These are phyloP conservation scores for Plasmopara halstedii DNA, from an alignment of 352 stramenopile species.

Conservation along the genomic window DNA sequence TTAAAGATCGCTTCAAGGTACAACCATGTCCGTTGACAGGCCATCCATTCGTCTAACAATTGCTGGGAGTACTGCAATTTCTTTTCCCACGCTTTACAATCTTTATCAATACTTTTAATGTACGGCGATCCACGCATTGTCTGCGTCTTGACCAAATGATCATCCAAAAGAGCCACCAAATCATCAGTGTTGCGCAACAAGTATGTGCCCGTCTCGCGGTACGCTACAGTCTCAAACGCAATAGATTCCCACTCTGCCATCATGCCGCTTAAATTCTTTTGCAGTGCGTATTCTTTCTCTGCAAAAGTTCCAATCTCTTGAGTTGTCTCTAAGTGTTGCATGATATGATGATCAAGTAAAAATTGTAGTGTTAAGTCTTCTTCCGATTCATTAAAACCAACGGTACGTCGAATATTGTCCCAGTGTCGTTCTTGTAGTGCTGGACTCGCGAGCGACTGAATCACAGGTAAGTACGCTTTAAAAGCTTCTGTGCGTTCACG, in stretches of 20 bases:
- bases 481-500: constrained; percentile 90
- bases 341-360: constrained; percentile 77
- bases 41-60: constrained; percentile 93
- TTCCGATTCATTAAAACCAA: constrained; percentile 82
- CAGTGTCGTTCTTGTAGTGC: constrained; percentile 91
- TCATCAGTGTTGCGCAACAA: constrained; percentile 84
- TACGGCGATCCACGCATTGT: constrained; percentile 93
- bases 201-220: constrained; percentile 91
- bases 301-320: constrained; percentile 86
- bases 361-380: constrained; percentile 81
- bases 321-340: constrained; percentile 86
- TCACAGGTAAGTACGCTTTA: constrained; percentile 87
- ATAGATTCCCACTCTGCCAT: constrained; percentile 91
- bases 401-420: constrained; percentile 83
- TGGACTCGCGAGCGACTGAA: constrained; percentile 87
- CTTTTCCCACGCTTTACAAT: constrained; percentile 86
- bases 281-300: constrained; percentile 93
- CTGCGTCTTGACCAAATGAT: constrained; percentile 93
- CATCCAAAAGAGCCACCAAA: constrained; percentile 88
- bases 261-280: constrained; percentile 92
- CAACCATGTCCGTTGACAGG: constrained; percentile 91
- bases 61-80: constrained; percentile 86
- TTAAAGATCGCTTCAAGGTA: constrained; percentile 95
- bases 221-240: constrained; percentile 89
- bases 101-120: constrained; percentile 91